phyloP scores from a whole-genome alignment of 2,329 filamentous ascomycete species.

The Penicillium janthinellum region DNA sequence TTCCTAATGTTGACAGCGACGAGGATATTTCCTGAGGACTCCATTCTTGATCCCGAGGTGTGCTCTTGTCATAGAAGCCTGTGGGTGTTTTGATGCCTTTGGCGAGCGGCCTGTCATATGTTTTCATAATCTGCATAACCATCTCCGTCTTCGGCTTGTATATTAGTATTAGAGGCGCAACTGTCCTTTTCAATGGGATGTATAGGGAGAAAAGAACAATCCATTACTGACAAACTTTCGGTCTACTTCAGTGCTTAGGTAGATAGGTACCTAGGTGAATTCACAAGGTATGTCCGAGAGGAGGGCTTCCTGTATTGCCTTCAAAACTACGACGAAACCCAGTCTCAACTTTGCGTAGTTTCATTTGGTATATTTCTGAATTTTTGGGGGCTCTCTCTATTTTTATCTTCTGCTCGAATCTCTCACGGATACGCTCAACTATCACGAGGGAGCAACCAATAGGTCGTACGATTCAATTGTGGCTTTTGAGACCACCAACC shows the following conservation, averaged over 20 bases:
- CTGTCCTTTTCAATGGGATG: conserved; percentile 11
- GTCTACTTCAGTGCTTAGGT: background rate
- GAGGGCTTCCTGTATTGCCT: background rate
- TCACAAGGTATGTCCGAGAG: background rate
- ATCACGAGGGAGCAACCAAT: background rate
- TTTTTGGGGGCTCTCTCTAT: background rate
- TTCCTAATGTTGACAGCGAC: conserved; percentile 41
- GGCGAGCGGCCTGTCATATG: conserved; percentile 17
- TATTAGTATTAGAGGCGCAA: conserved; percentile 30
- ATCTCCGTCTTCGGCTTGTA: conserved; percentile 26
- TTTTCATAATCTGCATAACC: conserved; percentile 23
- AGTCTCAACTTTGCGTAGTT: background rate
- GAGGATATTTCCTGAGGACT: conserved; percentile 29
- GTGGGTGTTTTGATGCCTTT: conserved; percentile 18
- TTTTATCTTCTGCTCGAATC: background rate
- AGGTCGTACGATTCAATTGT: background rate
- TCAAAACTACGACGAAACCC: background rate
- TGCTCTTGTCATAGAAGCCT: conserved; percentile 27
- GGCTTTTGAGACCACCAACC: background rate
- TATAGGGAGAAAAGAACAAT: conserved; percentile 11
- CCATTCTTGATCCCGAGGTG: background rate
- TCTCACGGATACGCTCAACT: background rate
- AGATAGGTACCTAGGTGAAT: background rate
- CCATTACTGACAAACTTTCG: background rate
- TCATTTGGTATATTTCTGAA: background rate